Percentiles rank a stretch among this genome's conserved stretches.
These are phyloP conservation scores for Aphanocladium album DNA, from an alignment of 2,329 filamentous ascomycete genomes.

Conservation along the genomic window DNA sequence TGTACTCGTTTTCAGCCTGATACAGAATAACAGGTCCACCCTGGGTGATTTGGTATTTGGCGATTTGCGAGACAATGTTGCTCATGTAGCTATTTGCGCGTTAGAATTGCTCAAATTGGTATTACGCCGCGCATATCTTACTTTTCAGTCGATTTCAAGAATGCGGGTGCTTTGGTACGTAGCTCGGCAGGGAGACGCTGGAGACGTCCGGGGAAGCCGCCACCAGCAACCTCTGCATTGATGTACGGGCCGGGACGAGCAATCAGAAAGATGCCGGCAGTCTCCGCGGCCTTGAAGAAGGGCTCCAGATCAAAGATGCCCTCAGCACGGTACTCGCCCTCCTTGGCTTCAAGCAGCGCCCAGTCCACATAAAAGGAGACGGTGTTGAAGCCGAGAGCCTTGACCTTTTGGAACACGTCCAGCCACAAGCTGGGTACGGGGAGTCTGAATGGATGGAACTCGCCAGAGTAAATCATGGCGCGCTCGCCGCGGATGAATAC, in stretches of 20 bases:
- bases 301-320: constrained; percentile 63
- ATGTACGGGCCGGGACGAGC: constrained; percentile 63
- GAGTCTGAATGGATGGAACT: constrained; percentile 56
- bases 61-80: constrained; percentile 55
- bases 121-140: constrained; percentile 26
- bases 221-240: constrained; percentile 64
- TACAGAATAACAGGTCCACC: constrained; percentile 66
- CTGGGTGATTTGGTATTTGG: constrained; percentile 67
- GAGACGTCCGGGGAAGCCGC: constrained; percentile 70
- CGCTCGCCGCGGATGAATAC: constrained; percentile 62
- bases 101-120: neutral
- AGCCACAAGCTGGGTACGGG: constrained; percentile 42
- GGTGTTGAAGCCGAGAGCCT: constrained; percentile 64
- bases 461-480: constrained; percentile 60
- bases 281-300: constrained; percentile 63
- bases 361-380: constrained; percentile 70
- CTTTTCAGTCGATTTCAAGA: constrained; percentile 56
- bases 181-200: constrained; percentile 55
- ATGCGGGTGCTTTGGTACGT: constrained; percentile 52
- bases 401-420: constrained; percentile 71
- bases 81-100: constrained; percentile 43
- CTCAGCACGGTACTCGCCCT: constrained; percentile 58
- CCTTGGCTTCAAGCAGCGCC: constrained; percentile 65
- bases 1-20: constrained; percentile 68
- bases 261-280: constrained; percentile 65